Evolutionary conservation across 352 stramenopile genomes (phyloP).

Genomic region (Globisporangium recalcitrans): DNA sequence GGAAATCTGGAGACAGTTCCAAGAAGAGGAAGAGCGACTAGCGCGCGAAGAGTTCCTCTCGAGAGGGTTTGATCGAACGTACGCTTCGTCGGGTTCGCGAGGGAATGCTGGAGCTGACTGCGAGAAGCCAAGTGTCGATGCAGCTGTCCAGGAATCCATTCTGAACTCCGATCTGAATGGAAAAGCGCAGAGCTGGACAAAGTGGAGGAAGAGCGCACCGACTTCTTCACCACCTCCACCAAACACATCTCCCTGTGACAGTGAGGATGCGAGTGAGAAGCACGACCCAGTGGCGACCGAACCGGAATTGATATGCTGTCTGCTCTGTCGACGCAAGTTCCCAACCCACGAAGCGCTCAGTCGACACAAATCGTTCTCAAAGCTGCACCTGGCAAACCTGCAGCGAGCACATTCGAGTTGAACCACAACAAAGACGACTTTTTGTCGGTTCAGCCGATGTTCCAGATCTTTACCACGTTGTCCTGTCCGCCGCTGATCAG

Average conservation of each 20-base stretch:
- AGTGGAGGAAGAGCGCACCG: conserved; percentile 25
- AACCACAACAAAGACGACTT: conserved; percentile 1
- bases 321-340: conserved; percentile 73
- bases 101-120: not conserved
- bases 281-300: not conserved
- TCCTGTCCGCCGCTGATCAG: conserved; percentile 58
- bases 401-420: not conserved
- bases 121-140: not conserved
- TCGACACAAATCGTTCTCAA: conserved; percentile 52
- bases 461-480: conserved; percentile 70
- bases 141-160: conserved; percentile 25
- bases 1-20: conserved; percentile 67
- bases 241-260: not conserved
- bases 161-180: conserved; percentile 32
- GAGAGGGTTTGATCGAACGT: conserved; percentile 63
- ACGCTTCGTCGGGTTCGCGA: conserved; percentile 17
- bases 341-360: conserved; percentile 27
- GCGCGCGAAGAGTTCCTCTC: conserved; percentile 50
- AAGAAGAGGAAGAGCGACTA: conserved; percentile 62
- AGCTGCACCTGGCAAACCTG: conserved; percentile 47
- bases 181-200: conserved; percentile 34
- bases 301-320: conserved; percentile 35
- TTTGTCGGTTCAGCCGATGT: conserved; percentile 25
- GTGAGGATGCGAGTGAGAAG: not conserved
- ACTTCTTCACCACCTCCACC: not conserved